Base-by-base conservation (phyloP, 371 early-diverging fungal genomes). In the Actinomortierella wolfii region DNA sequence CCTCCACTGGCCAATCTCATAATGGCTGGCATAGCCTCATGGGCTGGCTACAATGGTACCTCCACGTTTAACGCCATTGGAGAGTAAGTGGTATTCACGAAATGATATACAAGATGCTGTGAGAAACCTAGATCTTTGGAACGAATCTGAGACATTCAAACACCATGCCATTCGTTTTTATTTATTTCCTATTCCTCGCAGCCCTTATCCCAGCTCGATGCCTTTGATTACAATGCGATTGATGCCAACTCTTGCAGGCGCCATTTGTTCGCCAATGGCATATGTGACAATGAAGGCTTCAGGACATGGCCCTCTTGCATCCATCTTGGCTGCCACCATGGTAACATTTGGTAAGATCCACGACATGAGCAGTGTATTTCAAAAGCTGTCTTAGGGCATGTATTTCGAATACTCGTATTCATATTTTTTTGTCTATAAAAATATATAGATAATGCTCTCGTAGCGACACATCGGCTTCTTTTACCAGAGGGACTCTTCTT, bases 191-290 rank as follows among this genome's bases (percentile, higher is more conserved):
- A n/a, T n/a, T n/a, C n/a, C n/a, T n/a, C n/a, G n/a, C 34, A 34
- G 34, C 7, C 7, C 34, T 11, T 34, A 34, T 34, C 52, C 51
- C 6, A 23, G 50, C 5, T 40, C 17, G 3, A 17, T 56, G 0
- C 67, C 61, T 0, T 60, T 43, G 45, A 56, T 46, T 23, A 18
- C 67, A 1, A 23, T 66, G 67, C 55, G 67, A 1, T 20, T 26
- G 18, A 15, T 47, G 17, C 29, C 57, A 49, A 53, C 61, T 0
- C 1, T 57, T 3, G 48, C 61, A 54, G 57, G 67, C 9, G 61
- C 54, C 0, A 25, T 67, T 1, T 67, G 67, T 46, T 47, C 54
- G 13, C 67, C 67, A 2, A 56, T 67, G 49, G 62, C 62, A 4
- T 62, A 58, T 23, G 50, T 42, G 6, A 62, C 63, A 0, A 34